Evolutionary conservation across 1,284 basidiomycete species (phyloP), one percentile per base, ranked within the genome.

Genomic region (Pseudozyma thailandica): DNA sequence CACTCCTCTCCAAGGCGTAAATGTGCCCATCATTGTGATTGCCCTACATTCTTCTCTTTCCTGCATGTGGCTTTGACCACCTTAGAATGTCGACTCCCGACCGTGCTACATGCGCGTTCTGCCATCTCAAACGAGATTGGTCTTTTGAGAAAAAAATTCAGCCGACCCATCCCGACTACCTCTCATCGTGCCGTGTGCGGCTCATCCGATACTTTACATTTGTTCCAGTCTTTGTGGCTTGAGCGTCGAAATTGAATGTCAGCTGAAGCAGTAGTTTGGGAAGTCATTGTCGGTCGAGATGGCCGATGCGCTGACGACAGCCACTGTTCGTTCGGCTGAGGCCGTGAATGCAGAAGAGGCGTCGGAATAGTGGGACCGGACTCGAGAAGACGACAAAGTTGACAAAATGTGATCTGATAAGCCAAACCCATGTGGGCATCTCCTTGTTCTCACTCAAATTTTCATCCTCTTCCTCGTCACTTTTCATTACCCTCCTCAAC

Each of bases 351-450:
- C 43, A 45, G 4, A 45, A n/a, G 6, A 31, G n/a, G n/a, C n/a
- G n/a, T n/a, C n/a, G n/a, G n/a, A n/a, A n/a, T n/a, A n/a, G n/a
- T n/a, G n/a, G n/a, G n/a, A n/a, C n/a, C n/a, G n/a, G n/a, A n/a
- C n/a, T n/a, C n/a, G n/a, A n/a, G n/a, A n/a, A n/a, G n/a, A n/a
- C n/a, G n/a, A n/a, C n/a, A n/a, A n/a, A n/a, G n/a, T n/a, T n/a
- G n/a, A n/a, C n/a, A n/a, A n/a, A n/a, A n/a, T n/a, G 20, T 38
- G 21, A 53, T 53, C 51, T 53, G 51, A 53, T 53, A 53, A 53
- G 18, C 48, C 46, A 23, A 18, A 20, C 26, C n/a, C 8, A 8
- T n/a, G n/a, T n/a, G n/a, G n/a, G n/a, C n/a, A n/a, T n/a, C n/a
- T n/a, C n/a, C n/a, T n/a, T n/a, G n/a, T n/a, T n/a, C n/a, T 10